phyloP scores from a whole-genome alignment of 495 filamentous ascomycete species.

The Rusavskia elegans region DNA sequence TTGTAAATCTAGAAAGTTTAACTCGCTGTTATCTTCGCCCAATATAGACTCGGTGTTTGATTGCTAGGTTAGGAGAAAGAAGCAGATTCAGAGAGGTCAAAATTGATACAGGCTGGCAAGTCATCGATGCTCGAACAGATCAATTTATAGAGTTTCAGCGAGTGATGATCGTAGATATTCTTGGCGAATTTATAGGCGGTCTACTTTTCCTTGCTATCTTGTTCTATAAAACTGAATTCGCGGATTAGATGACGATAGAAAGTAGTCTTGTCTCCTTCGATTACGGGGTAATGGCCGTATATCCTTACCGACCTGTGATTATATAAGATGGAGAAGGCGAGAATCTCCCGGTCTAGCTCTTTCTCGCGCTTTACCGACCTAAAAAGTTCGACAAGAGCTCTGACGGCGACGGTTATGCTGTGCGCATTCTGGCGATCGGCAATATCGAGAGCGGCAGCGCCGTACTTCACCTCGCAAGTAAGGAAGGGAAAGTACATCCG shows the following conservation, averaged over 20 bases:
- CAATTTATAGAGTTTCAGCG: too few relatives aligned
- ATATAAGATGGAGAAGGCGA: slow-evolving; percentile 33
- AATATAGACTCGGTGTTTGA: too few relatives aligned
- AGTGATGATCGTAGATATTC: slow-evolving; percentile 21
- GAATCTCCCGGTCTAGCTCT: slow-evolving; percentile 25
- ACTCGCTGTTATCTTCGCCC: too few relatives aligned
- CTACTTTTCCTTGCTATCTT: slow-evolving; percentile 23
- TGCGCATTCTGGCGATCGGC: slow-evolving; percentile 24
- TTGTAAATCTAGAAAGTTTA: too few relatives aligned
- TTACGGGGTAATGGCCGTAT: slow-evolving; percentile 17
- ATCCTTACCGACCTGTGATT: slow-evolving; percentile 17
- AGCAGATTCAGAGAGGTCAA: too few relatives aligned
- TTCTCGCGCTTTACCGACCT: slow-evolving; percentile 18
- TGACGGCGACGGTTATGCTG: slow-evolving; percentile 19
- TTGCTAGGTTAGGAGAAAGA: too few relatives aligned
- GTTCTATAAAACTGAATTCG: slow-evolving; percentile 17
- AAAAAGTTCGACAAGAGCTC: slow-evolving; percentile 16
- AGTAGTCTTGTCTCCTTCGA: slow-evolving; percentile 7
- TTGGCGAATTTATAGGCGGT: slow-evolving; percentile 22
- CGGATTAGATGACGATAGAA: slow-evolving; percentile 15
- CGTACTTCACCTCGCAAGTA: slow-evolving; percentile 23
- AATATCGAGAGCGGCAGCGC: slow-evolving; percentile 18
- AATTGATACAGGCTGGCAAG: too few relatives aligned
- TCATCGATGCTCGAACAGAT: too few relatives aligned
- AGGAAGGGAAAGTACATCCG: slow-evolving; percentile 29